Percentiles rank a stretch among this genome's conserved stretches.
These are phyloP conservation scores for Candida pseudoviswanathii DNA, from an alignment of 1,139 yeast genomes.

Conservation along the genomic window DNA sequence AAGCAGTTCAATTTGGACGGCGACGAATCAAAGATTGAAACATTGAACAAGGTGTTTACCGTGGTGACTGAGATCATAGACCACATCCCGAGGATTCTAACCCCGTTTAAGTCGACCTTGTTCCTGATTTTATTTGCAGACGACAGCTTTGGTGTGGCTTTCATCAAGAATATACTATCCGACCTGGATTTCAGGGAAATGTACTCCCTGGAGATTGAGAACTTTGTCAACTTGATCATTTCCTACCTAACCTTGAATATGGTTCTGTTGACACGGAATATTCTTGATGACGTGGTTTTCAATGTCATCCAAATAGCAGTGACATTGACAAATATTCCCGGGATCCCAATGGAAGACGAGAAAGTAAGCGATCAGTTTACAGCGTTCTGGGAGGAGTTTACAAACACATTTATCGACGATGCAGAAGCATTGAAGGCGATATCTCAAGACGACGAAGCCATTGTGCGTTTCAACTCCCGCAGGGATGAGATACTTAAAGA, in stretches of 20 bases:
- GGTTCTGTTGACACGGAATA: conserved; percentile 47
- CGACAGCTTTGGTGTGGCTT: conserved; percentile 39
- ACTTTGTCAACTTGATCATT: conserved; percentile 53
- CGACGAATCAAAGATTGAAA: conserved; percentile 20
- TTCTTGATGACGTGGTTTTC: conserved; percentile 41
- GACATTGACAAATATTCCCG: conserved; percentile 60
- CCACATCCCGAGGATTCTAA: conserved; percentile 43
- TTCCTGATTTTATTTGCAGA: conserved; percentile 38
- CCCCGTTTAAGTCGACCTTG: conserved; percentile 23
- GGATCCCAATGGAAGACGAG: conserved; percentile 68
- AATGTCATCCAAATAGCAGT: conserved; percentile 53
- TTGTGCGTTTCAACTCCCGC: conserved; percentile 24
- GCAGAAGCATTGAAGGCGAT: conserved; percentile 41
- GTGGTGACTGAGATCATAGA: conserved; percentile 50
- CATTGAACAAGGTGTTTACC: conserved; percentile 32
- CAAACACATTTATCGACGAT: conserved; percentile 63
- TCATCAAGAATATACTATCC: conserved; percentile 27
- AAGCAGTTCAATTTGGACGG: conserved; percentile 20
- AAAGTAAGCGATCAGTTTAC: conserved; percentile 65
- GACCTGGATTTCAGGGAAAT: conserved; percentile 28
- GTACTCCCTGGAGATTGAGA: conserved; percentile 46
- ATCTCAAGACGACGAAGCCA: conserved; percentile 21
- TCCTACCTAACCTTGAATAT: conserved; percentile 55
- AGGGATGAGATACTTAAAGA: conserved; percentile 42
- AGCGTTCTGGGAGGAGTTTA: conserved; percentile 79